These are phyloP conservation scores for Phytophthora chlamydospora DNA, from an alignment of 352 stramenopile species.

Conservation along the genomic window DNA sequence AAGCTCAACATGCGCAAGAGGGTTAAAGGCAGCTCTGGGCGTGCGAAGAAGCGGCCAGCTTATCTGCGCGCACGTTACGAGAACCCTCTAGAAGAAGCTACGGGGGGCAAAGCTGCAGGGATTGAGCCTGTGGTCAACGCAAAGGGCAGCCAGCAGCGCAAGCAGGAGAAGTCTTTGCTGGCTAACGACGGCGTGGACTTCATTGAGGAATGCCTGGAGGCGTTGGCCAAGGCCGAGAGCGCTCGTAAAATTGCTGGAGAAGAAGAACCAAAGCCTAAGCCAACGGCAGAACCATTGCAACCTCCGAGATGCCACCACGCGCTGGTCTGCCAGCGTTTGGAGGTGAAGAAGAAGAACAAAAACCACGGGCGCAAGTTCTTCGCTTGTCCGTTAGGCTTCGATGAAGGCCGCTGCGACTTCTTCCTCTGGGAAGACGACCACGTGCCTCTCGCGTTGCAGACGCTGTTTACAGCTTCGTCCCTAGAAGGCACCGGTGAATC, in stretches of 20 bases:
- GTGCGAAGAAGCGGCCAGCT: constrained; percentile 65
- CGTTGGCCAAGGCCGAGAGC: constrained; percentile 49
- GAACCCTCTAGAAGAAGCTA: constrained; percentile 29
- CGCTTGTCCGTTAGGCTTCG: constrained; percentile 64
- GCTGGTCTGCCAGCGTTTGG: constrained; percentile 55
- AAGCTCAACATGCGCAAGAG: constrained; percentile 81
- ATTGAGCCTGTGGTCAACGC: constrained; percentile 29
- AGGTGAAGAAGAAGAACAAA: constrained; percentile 89
- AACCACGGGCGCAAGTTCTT: constrained; percentile 82
- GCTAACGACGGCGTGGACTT: constrained; percentile 76
- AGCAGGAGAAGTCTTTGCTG: constrained; percentile 28
- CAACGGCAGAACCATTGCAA: constrained; percentile 23
- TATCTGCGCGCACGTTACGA: constrained; percentile 60
- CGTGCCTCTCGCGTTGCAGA: constrained; percentile 61
- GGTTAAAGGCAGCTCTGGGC: constrained; percentile 70
- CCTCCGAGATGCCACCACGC: constrained; percentile 75
- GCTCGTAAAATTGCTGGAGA: constrained; percentile 6
- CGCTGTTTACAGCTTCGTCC: constrained; percentile 45
- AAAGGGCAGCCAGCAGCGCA: constrained; percentile 34
- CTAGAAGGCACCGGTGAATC: constrained; percentile 16
- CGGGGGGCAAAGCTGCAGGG: constrained; percentile 18
- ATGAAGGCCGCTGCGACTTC: constrained; percentile 85
- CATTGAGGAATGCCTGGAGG: constrained; percentile 78
- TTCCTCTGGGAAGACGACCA: constrained; percentile 88
- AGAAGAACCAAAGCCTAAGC: not conserved